Conservation (phyloP, 176 grass and related monocot genomes). For the Bolboschoenus planiculmis region DNA sequence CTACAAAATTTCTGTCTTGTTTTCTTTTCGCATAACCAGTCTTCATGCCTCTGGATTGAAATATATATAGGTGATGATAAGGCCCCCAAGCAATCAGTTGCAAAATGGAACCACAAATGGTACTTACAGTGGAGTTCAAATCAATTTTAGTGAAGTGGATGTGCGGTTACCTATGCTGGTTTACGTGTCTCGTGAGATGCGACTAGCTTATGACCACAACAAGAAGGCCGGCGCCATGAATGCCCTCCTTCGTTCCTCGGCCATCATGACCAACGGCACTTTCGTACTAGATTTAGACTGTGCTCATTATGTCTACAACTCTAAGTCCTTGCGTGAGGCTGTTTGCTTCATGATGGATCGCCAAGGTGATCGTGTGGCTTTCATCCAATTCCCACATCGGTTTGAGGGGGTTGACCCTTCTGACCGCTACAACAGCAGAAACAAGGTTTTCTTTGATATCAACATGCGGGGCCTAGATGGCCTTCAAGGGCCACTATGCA, state of each 20-base stretch:
- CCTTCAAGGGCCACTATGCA: slow-evolving; percentile 14
- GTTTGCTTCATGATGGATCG: slow-evolving; percentile 28
- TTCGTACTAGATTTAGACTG: slow-evolving; percentile 24
- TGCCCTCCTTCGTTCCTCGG: slow-evolving; percentile 21
- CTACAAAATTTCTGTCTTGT: not conserved
- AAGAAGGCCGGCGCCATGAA: slow-evolving; percentile 24
- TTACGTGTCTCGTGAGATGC: slow-evolving; percentile 22
- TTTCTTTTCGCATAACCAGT: not conserved
- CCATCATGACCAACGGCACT: slow-evolving; percentile 19
- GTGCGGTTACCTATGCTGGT: slow-evolving; percentile 22
- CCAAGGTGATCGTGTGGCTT: slow-evolving; percentile 16
- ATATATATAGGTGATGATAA: slow-evolving; percentile 16
- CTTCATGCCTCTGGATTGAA: not conserved
- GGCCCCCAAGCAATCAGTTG: not conserved
- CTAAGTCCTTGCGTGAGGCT: slow-evolving; percentile 20
- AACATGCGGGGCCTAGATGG: slow-evolving; percentile 20
- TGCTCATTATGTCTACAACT: slow-evolving; percentile 30
- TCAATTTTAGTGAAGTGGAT: slow-evolving; percentile 7
- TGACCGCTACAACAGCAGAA: slow-evolving; percentile 22
- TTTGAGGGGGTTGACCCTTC: slow-evolving; percentile 24
- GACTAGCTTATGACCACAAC: slow-evolving; percentile 9
- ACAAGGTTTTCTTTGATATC: slow-evolving; percentile 27
- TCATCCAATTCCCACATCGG: slow-evolving; percentile 22
- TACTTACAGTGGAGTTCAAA: slow-evolving; percentile 7
- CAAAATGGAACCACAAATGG: not conserved